Evolutionary conservation across 192 early-diverging fungal genomes (phyloP).

Genomic region (Gryganskiella cystojenkinii): DNA sequence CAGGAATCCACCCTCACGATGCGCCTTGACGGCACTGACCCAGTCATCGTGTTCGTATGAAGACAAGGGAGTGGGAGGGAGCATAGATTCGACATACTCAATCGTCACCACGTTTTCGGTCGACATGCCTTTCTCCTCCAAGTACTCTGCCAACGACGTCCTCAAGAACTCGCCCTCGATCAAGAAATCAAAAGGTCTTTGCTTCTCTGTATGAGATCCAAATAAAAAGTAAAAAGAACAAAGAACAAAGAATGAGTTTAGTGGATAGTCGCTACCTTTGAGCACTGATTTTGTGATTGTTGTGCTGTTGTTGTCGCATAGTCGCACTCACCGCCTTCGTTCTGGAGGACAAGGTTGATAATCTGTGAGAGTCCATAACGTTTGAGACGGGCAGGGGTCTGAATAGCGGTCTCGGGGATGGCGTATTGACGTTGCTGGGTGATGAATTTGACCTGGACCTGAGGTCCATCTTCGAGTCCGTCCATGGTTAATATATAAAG

Average conservation of each 20-base stretch:
- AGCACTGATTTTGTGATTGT: not conserved
- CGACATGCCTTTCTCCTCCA: constrained; percentile 73
- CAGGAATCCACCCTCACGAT: constrained; percentile 63
- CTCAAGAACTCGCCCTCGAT: constrained; percentile 92
- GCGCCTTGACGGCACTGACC: constrained; percentile 81
- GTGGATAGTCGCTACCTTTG: not conserved
- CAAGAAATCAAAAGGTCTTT: constrained; percentile 93
- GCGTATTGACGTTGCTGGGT: constrained; percentile 79
- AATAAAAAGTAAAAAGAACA: not conserved
- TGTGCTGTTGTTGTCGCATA: not conserved
- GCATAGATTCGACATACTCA: constrained; percentile 93
- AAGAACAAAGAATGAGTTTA: not conserved
- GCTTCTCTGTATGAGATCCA: constrained; percentile 62
- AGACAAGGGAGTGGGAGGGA: constrained; percentile 83
- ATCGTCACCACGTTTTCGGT: constrained; percentile 87
- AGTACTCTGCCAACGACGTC: constrained; percentile 77
- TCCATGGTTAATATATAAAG: constrained; percentile 36
- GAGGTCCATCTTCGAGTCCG: constrained; percentile 53
- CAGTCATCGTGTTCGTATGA: constrained; percentile 95
- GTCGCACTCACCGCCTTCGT: constrained; percentile 42
- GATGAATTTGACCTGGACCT: constrained; percentile 88
- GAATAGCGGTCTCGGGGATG: constrained; percentile 86
- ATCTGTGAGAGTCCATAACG: constrained; percentile 94
- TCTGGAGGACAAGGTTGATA: constrained; percentile 88
- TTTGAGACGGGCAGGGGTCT: constrained; percentile 86